Evolutionary conservation across 352 stramenopile species (phyloP).

Genomic region (Pythium aristosporum): DNA sequence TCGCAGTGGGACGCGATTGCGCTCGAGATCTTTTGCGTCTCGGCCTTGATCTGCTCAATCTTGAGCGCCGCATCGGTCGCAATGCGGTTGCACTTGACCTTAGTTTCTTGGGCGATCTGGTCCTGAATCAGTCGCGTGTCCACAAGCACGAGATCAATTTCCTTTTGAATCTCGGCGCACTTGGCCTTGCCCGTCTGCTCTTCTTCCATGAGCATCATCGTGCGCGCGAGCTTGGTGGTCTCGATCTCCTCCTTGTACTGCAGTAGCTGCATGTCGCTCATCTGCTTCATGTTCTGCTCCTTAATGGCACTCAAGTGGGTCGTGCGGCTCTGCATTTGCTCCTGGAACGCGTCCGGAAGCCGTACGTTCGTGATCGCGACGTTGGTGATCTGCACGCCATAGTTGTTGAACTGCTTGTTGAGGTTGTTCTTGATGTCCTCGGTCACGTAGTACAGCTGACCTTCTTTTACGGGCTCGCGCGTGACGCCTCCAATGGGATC

Average conservation of each 20-base stretch:
- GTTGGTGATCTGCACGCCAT: constrained; percentile 68
- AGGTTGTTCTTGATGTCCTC: constrained; percentile 66
- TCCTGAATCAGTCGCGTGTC: constrained; percentile 47
- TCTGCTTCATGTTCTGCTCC: constrained; percentile 79
- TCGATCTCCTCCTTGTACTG: constrained; percentile 57
- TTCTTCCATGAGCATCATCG: constrained; percentile 59
- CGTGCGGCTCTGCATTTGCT: constrained; percentile 69
- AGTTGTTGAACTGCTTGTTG: constrained; percentile 68
- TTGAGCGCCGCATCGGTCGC: constrained; percentile 29
- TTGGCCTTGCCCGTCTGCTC: constrained; percentile 55
- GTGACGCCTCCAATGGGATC: constrained; percentile 16
- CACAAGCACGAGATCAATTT: constrained; percentile 50
- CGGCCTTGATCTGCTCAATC: constrained; percentile 31
- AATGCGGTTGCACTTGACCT: constrained; percentile 26
- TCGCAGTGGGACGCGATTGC: constrained; percentile 35
- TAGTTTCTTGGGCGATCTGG: constrained; percentile 54
- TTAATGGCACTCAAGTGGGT: constrained; percentile 66
- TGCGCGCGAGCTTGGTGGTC: constrained; percentile 48
- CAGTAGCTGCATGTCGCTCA: constrained; percentile 75
- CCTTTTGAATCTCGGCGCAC: constrained; percentile 57
- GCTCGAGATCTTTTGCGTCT: constrained; percentile 30
- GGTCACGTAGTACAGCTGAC: constrained; percentile 47
- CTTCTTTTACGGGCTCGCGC: constrained; percentile 10
- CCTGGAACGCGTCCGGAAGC: constrained; percentile 61
- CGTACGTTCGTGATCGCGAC: constrained; percentile 68